Evolutionary conservation across 768 basidiomycete genomes (phyloP), one percentile per base, ranked within the genome.

Genomic region (Pleurotus sapidus): DNA sequence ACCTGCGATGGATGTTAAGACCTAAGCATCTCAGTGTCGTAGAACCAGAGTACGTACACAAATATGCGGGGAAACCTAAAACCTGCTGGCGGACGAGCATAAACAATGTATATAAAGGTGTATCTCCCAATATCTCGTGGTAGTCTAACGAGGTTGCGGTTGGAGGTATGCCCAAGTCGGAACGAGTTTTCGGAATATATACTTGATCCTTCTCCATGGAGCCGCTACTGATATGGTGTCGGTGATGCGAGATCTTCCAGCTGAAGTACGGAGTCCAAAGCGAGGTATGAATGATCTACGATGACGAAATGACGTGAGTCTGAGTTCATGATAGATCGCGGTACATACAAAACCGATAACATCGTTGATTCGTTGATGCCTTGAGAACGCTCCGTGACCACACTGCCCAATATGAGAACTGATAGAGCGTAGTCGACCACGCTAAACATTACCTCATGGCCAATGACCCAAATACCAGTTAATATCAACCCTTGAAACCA

Each of bases 61-160:
- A 66, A 56, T 80, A 80, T 4, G 77, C 74, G 1, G 77, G 77
- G 60, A 77, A 78, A 0, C 74, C 77, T 14, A 79, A 53, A 0
- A 78, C 54, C 48, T 80, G 77, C 57, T 75, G 74, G 8, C 72
- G 65, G 12, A 78, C 43, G 2, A 78, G 69, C 68, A 67, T 74
- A 61, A 63, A 68, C 20, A 77, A 57, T 0, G 77, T 77, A 60
- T 70, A 78, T 43, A 78, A 59, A 0, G 77, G 75, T 1, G 77
- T 76, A 56, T 78, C 77, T 34, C 74, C 75, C 50, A 78, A 67
- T 39, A 72, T 67, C 27, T 77, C 75, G 1, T 74, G 70, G 47
- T 67, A 75, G 55, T 74, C 67, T 42, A 70, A 58, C 14, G 60
- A 46, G 2, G 51, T 34, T 3, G 43, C 55, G 1, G 23, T 30